Base-by-base conservation (phyloP, 768 basidiomycete genomes). In the Agrocybe pediades region DNA sequence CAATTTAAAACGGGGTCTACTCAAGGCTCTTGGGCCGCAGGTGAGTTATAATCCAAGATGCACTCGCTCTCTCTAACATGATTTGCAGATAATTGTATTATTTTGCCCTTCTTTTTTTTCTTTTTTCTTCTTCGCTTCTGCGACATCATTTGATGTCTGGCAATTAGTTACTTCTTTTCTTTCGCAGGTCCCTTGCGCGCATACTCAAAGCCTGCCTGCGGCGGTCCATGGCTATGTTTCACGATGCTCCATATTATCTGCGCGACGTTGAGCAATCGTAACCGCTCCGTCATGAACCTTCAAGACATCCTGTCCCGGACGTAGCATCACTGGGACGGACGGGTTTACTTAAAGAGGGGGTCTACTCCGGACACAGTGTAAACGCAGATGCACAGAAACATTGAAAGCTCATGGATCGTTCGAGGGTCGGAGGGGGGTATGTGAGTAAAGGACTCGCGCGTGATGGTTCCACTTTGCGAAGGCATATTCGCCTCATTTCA, bases 351-450 rank as follows among this genome's bases (percentile, higher is more conserved):
- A 11, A 52, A 52, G 51, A 52, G 30, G 51, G 51, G 44, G 44
- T 52, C 51, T 33, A 44, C 43, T 45, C 51, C 16, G 51, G 51
- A 52, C 44, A 52, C n/a, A 27, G 51, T 52, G 51, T 23, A 45
- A 36, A 43, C 51, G 36, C 51, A 52, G 33, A 52, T 46, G 29
- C 44, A 46, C 44, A 40, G 21, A 21, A 24, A 21, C 8, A 21
- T 52, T n/a, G n/a, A n/a, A n/a, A 23, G 39, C 33, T 45, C 51
- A 52, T n/a, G 24, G 43, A 36, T 43, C 21, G 44, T 23, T 6
- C 30, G 19, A 52, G 42, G 51, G 33, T 44, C 24, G 51, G 42
- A n/a, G 29, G 16, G 39, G 26, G 36, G n/a, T 41, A 17, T 26
- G 25, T 20, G 49, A 17, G 23, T 24, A 25, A 41, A n/a, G n/a